Conservation (phyloP, 1,284 basidiomycete genomes). For the Microbotryum violaceum region DNA sequence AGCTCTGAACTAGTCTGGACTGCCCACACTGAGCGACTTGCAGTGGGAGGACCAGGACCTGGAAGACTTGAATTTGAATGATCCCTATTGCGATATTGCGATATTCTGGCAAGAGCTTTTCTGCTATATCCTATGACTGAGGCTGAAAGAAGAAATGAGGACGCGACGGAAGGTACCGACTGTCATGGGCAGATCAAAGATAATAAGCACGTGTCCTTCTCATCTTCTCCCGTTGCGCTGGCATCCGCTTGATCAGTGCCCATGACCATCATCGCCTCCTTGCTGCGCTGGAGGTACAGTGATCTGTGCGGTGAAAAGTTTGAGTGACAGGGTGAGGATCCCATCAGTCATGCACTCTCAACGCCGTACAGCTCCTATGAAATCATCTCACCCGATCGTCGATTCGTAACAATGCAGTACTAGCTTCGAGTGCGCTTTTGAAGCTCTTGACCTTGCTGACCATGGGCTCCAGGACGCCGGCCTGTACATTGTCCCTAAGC, state of each 20-base stretch:
- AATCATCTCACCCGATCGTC: constrained; percentile 50
- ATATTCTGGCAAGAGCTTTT: no score
- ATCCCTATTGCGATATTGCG: no score
- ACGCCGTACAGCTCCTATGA: neutral
- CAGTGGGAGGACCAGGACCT: no score
- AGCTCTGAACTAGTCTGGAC: no score
- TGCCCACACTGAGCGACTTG: no score
- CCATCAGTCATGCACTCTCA: neutral
- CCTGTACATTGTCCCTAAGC: constrained; percentile 87
- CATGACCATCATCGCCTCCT: constrained; percentile 27
- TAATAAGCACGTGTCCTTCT: no score
- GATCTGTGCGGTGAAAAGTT: constrained; percentile 14
- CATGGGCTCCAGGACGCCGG: constrained; percentile 92
- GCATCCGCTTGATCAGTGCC: constrained; percentile 13
- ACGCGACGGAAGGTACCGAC: no score
- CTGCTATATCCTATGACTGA: no score
- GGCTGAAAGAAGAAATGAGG: no score
- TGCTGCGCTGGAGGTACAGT: constrained; percentile 30
- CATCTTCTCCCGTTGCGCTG: no score
- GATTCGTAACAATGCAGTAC: constrained; percentile 87
- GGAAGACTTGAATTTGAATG: no score
- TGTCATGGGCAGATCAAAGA: no score
- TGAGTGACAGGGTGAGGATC: neutral
- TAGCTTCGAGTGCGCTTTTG: constrained; percentile 94
- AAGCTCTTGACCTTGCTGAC: constrained; percentile 91